phyloP scores from a whole-genome alignment of 2,329 filamentous ascomycete genomes.

The Reticulascus tulasneorum region DNA sequence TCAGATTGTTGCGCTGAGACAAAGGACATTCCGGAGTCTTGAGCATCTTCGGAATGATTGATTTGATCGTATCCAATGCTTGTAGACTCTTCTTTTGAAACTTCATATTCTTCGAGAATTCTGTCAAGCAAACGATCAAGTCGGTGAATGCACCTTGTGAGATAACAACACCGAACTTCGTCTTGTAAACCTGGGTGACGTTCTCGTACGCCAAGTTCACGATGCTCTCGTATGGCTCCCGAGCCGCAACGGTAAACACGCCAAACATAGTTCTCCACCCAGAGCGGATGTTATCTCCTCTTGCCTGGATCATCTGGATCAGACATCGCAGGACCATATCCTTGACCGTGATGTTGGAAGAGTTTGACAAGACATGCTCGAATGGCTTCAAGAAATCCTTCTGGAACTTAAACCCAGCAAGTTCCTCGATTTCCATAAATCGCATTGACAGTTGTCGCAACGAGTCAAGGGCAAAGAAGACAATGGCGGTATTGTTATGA shows the following conservation, averaged over 20 bases:
- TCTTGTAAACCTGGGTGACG: constrained; percentile 92
- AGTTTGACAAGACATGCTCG: constrained; percentile 94
- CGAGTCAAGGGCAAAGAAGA: constrained; percentile 96
- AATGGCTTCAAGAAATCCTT: constrained; percentile 99
- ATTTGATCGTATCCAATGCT: constrained; percentile 91
- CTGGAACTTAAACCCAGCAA: constrained; percentile 98
- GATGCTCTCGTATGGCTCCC: constrained; percentile 90
- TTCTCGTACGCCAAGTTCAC: constrained; percentile 97
- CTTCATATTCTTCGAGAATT: constrained; percentile 97
- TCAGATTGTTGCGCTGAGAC: constrained; percentile 58
- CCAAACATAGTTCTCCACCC: constrained; percentile 99
- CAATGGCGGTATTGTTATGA: constrained; percentile 92
- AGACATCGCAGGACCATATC: constrained; percentile 95
- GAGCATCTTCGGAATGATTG: constrained; percentile 90
- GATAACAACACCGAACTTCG: constrained; percentile 91
- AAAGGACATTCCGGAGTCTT: constrained; percentile 93
- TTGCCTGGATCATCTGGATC: constrained; percentile 98
- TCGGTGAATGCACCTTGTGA: constrained; percentile 96
- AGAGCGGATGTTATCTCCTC: constrained; percentile 93
- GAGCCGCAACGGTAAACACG: constrained; percentile 92
- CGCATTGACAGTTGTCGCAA: constrained; percentile 94
- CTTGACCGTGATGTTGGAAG: constrained; percentile 86
- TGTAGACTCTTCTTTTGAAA: constrained; percentile 99
- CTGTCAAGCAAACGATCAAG: constrained; percentile 90
- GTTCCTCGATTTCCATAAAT: constrained; percentile 96